Evolutionary conservation across 768 basidiomycete species (phyloP).

Genomic region (Phallus indusiatus): DNA sequence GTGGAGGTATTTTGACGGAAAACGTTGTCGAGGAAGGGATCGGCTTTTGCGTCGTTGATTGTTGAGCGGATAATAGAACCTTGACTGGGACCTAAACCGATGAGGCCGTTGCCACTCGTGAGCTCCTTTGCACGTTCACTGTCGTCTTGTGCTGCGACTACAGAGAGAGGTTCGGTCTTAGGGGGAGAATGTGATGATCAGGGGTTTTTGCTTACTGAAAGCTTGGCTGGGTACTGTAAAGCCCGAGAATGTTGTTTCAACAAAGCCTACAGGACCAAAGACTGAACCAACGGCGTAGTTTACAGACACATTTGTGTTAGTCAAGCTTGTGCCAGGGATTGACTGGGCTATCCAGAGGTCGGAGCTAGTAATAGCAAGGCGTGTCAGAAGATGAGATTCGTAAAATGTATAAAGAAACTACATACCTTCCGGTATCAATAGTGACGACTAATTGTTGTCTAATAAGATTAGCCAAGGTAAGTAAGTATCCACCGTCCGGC

Average conservation of each 20-base stretch:
- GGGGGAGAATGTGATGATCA: slow-evolving; percentile 16
- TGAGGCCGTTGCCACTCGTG: slow-evolving; percentile 24
- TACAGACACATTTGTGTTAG: slow-evolving; percentile 31
- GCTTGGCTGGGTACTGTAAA: slow-evolving; percentile 41
- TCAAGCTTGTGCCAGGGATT: slow-evolving; percentile 30
- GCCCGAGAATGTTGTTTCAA: slow-evolving; percentile 27
- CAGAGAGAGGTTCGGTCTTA: neutral
- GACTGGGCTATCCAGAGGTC: slow-evolving; percentile 51
- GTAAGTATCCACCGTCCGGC: neutral
- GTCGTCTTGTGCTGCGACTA: neutral
- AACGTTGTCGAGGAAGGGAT: slow-evolving; percentile 53
- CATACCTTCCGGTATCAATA: slow-evolving; percentile 40
- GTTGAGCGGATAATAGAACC: slow-evolving; percentile 36
- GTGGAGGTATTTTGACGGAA: slow-evolving; percentile 50
- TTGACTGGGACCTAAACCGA: slow-evolving; percentile 56
- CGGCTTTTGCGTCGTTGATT: slow-evolving; percentile 25
- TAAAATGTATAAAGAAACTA: neutral
- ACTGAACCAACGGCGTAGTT: slow-evolving; percentile 47
- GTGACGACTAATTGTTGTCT: slow-evolving; percentile 22
- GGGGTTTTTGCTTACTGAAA: slow-evolving; percentile 11
- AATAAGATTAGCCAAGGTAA: neutral
- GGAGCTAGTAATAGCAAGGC: slow-evolving; percentile 31
- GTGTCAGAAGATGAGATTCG: neutral
- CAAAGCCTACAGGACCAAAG: slow-evolving; percentile 30
- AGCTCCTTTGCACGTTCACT: slow-evolving; percentile 13